These are phyloP conservation scores for Metarhizium guizhouense DNA, from an alignment of 2,329 filamentous ascomycete genomes.

Conservation along the genomic window DNA sequence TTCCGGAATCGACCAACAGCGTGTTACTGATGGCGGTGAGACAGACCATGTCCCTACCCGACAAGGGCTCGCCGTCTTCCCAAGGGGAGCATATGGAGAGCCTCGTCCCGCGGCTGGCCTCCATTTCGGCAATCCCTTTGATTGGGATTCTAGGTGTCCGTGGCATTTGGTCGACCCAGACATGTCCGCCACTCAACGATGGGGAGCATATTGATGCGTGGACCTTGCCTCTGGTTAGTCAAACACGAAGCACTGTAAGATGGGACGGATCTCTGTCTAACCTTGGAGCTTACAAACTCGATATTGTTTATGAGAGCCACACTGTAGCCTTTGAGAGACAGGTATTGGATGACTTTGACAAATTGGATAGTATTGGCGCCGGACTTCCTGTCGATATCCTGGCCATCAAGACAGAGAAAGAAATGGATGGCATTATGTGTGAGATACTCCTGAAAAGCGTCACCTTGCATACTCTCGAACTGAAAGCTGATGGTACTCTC, in stretches of 20 bases:
- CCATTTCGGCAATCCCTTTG: neutral
- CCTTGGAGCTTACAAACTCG: slow-evolving; percentile 56
- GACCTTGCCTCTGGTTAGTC: neutral
- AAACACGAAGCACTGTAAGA: neutral
- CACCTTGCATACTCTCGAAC: slow-evolving; percentile 37
- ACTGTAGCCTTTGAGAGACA: slow-evolving; percentile 48
- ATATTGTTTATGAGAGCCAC: slow-evolving; percentile 55
- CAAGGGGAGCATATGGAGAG: slow-evolving; percentile 8
- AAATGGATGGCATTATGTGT: slow-evolving; percentile 50
- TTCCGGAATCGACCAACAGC: slow-evolving; percentile 3
- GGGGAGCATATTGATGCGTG: neutral
- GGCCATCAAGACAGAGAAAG: slow-evolving; percentile 58
- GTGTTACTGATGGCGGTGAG: slow-evolving; percentile 9
- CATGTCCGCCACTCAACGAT: neutral
- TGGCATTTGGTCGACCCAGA: neutral
- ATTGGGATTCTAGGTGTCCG: neutral
- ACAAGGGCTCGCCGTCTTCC: slow-evolving; percentile 3
- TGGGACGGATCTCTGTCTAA: slow-evolving; percentile 15
- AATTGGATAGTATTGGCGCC: slow-evolving; percentile 18
- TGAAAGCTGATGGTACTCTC: slow-evolving; percentile 11
- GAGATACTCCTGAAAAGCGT: slow-evolving; percentile 48
- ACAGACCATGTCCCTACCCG: slow-evolving; percentile 12
- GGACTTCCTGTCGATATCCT: slow-evolving; percentile 14
- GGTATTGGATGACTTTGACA: slow-evolving; percentile 33
- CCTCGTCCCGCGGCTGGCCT: neutral